Evolutionary conservation across 2,329 filamentous ascomycete genomes (phyloP).

Genomic region (Phialocephala subalpina): DNA sequence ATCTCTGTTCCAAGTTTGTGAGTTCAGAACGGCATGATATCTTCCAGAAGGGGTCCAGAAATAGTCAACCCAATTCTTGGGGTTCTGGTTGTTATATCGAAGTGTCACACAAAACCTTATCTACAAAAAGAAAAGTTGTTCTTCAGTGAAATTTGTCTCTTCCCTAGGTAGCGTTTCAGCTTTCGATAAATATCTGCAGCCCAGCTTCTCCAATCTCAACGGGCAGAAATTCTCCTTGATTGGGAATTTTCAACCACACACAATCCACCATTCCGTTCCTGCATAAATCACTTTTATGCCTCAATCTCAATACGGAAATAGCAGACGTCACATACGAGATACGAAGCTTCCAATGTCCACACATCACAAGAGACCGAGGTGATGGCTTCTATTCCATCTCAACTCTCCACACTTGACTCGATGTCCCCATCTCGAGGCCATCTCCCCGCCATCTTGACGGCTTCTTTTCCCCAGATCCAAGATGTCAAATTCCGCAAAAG

Average conservation of each 20-base stretch:
- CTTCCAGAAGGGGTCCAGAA: conserved; percentile 15
- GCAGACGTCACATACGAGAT: background rate
- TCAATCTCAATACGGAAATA: conserved; percentile 7
- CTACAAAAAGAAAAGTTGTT: background rate
- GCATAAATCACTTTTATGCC: conserved; percentile 14
- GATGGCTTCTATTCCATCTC: background rate
- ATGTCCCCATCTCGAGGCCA: background rate
- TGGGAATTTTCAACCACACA: background rate
- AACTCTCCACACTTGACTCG: background rate
- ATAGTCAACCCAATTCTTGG: background rate
- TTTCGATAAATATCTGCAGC: conserved; percentile 11
- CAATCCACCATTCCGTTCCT: background rate
- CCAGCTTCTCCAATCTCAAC: conserved; percentile 9
- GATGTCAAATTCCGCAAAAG: background rate
- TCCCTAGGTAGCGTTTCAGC: conserved; percentile 7
- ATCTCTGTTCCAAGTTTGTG: background rate
- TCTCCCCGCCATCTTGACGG: background rate
- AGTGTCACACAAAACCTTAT: background rate
- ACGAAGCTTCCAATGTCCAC: background rate
- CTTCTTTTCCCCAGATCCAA: background rate
- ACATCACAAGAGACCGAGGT: conserved; percentile 8
- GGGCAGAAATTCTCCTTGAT: conserved; percentile 7
- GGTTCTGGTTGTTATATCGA: background rate
- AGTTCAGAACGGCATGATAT: conserved; percentile 1
- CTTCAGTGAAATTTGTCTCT: conserved; percentile 1